phyloP scores from a whole-genome alignment of 2,329 filamentous ascomycete genomes.

The Xylaria hypoxylon region DNA sequence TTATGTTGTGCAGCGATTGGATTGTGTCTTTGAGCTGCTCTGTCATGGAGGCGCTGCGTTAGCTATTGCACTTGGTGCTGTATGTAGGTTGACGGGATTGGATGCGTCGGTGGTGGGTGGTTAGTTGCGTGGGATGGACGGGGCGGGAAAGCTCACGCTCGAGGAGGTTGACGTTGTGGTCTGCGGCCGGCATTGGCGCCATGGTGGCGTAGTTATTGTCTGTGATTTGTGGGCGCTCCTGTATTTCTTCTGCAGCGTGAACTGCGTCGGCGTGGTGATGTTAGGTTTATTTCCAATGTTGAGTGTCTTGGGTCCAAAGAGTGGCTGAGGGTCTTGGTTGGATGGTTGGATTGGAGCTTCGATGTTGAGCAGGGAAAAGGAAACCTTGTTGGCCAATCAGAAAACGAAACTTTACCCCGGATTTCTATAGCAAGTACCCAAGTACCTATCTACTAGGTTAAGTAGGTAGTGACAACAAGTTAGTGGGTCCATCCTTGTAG shows the following conservation, averaged over 20 bases:
- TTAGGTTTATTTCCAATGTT: too few relatives aligned
- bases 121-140: neutral
- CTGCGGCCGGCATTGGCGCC: constrained; percentile 33
- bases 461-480: too few relatives aligned
- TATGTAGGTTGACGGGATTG: too few relatives aligned
- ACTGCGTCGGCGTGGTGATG: neutral
- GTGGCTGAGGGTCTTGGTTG: neutral
- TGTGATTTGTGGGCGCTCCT: neutral
- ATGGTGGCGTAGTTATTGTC: constrained; percentile 17
- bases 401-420: constrained; percentile 8
- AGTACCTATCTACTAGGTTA: neutral
- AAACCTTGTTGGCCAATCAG: constrained; percentile 3
- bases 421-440: constrained; percentile 17
- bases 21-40: constrained; percentile 53
- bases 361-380: neutral
- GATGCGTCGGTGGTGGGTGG: neutral
- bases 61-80: neutral
- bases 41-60: constrained; percentile 29
- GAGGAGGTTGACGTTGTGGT: constrained; percentile 34
- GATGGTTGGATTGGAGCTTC: neutral
- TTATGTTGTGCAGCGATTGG: constrained; percentile 52
- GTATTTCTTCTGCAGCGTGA: neutral
- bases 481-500: constrained; percentile 5
- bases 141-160: constrained; percentile 34
- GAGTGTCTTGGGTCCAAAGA: neutral